A percentile compares a stretch with the other conserved stretches of the same genome.
These are phyloP conservation scores for Calvatia gigantea DNA, from an alignment of 768 basidiomycete species.

Conservation along the genomic window DNA sequence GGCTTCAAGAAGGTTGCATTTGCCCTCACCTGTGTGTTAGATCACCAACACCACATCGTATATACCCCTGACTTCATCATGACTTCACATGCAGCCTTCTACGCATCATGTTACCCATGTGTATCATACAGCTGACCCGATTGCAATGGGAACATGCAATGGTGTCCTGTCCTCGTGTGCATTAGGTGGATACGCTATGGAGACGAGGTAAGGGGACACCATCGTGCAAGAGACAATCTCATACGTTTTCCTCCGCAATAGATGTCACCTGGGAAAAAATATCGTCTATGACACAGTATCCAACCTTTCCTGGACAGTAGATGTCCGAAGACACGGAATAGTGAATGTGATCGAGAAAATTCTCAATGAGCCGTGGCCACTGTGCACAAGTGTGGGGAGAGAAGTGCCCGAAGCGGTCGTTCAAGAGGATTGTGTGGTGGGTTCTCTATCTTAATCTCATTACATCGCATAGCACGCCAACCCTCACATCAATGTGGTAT, in stretches of 20 bases:
- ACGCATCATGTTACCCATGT: slow-evolving; percentile 83
- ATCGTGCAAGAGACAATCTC: not conserved
- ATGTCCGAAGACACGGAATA: slow-evolving; percentile 79
- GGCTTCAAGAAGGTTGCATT: slow-evolving; percentile 75
- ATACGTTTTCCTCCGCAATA: slow-evolving; percentile 24
- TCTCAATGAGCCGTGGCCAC: slow-evolving; percentile 67
- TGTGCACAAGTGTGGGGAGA: slow-evolving; percentile 55
- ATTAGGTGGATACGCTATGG: slow-evolving; percentile 87
- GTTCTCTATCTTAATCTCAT: slow-evolving; percentile 21
- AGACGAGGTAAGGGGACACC: slow-evolving; percentile 48
- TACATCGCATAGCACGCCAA: not conserved
- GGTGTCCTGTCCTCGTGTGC: slow-evolving; percentile 80
- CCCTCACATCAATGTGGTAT: not conserved
- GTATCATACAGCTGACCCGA: slow-evolving; percentile 93
- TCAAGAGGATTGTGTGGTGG: slow-evolving; percentile 71
- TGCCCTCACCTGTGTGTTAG: slow-evolving; percentile 72
- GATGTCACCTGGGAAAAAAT: slow-evolving; percentile 82
- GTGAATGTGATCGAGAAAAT: slow-evolving; percentile 74
- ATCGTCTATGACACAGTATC: slow-evolving; percentile 93
- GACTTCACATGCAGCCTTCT: slow-evolving; percentile 45
- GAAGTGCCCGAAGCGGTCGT: slow-evolving; percentile 54
- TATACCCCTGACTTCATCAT: not conserved
- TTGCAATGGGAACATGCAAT: slow-evolving; percentile 86
- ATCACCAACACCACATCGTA: not conserved
- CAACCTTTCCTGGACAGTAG: slow-evolving; percentile 80